Conservation (phyloP, 495 filamentous ascomycete genomes). For the Lichenothelia convexa region DNA sequence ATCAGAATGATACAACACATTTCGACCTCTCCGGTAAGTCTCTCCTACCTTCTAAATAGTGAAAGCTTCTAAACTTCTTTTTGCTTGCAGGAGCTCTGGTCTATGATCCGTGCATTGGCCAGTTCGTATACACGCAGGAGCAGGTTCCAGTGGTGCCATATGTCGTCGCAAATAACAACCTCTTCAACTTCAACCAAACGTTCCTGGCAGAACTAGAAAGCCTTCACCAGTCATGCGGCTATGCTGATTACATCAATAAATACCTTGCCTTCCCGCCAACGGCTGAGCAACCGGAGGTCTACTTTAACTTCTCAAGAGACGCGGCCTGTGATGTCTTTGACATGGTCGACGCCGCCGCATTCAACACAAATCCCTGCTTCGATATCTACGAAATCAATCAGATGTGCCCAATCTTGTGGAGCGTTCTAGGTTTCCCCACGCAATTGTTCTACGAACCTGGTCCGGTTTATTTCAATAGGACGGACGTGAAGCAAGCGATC, state of each 20-base stretch:
- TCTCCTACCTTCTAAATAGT: no score
- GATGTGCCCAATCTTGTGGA: conserved; percentile 56
- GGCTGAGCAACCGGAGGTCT: conserved; percentile 31
- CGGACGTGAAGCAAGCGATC: conserved; percentile 54
- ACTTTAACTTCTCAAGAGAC: conserved; percentile 12
- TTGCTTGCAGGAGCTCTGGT: conserved; percentile 6
- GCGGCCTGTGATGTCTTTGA: conserved; percentile 38
- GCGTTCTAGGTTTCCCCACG: conserved; percentile 57
- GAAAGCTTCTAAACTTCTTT: no score
- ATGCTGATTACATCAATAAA: conserved; percentile 37
- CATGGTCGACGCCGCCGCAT: conserved; percentile 35
- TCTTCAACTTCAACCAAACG: conserved; percentile 49
- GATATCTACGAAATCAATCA: conserved; percentile 58
- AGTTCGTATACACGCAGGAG: conserved; percentile 40
- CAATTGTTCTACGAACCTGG: conserved; percentile 18
- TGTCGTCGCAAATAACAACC: no score
- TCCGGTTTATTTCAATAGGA: conserved; percentile 56
- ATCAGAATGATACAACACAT: conserved; percentile 44
- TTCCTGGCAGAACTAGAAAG: conserved; percentile 40
- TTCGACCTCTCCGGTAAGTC: conserved; percentile 48
- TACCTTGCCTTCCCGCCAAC: conserved; percentile 53
- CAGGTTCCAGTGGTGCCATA: conserved; percentile 27
- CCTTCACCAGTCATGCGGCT: conserved; percentile 42
- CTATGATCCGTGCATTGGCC: conserved; percentile 21
- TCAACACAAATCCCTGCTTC: conserved; percentile 58